A percentile compares a stretch with the other conserved stretches of the same genome.
Evolutionary conservation across 495 filamentous ascomycete genomes (phyloP).

Genomic region (Penicillium samsonianum): DNA sequence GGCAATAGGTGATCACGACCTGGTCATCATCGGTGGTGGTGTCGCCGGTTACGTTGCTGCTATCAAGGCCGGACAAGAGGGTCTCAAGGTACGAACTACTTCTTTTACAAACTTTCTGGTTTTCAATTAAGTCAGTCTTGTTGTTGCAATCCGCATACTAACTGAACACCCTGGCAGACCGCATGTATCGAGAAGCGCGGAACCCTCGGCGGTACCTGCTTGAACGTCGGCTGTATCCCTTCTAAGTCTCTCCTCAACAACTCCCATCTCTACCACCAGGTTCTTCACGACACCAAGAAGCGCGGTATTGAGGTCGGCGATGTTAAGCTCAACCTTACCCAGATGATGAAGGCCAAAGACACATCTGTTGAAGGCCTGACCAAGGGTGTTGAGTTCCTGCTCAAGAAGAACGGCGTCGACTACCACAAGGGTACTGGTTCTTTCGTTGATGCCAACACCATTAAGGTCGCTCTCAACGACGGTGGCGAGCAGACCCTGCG

Average conservation of each 20-base stretch:
- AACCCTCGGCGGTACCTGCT: slow-evolving; percentile 89
- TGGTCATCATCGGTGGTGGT: slow-evolving; percentile 95
- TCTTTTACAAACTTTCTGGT: not conserved
- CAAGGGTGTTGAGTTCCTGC: slow-evolving; percentile 94
- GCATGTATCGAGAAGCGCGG: slow-evolving; percentile 99
- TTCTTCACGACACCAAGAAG: slow-evolving; percentile 94
- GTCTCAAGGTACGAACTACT: slow-evolving; percentile 73
- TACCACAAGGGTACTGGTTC: slow-evolving; percentile 91
- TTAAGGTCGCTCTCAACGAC: slow-evolving; percentile 85
- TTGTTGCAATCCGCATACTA: slow-evolving; percentile 9
- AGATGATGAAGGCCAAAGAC: slow-evolving; percentile 99
- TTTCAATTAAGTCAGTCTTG: not conserved
- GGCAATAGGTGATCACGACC: slow-evolving; percentile 76
- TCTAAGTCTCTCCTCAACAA: slow-evolving; percentile 99
- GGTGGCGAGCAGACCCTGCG: slow-evolving; percentile 82
- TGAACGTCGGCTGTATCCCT: slow-evolving; percentile 99
- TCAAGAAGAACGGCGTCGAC: slow-evolving; percentile 98
- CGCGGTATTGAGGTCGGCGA: slow-evolving; percentile 96
- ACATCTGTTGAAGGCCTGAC: slow-evolving; percentile 85
- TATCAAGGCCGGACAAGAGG: slow-evolving; percentile 98
- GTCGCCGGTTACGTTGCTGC: slow-evolving; percentile 98
- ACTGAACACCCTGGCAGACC: slow-evolving; percentile 57
- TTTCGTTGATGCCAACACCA: slow-evolving; percentile 84
- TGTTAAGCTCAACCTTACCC: slow-evolving; percentile 89
- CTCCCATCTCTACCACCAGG: slow-evolving; percentile 96